Percentiles rank a stretch among this genome's conserved stretches.
Evolutionary conservation across 1,284 basidiomycete genomes (phyloP).

Genomic region (Ustilago trichophora): DNA sequence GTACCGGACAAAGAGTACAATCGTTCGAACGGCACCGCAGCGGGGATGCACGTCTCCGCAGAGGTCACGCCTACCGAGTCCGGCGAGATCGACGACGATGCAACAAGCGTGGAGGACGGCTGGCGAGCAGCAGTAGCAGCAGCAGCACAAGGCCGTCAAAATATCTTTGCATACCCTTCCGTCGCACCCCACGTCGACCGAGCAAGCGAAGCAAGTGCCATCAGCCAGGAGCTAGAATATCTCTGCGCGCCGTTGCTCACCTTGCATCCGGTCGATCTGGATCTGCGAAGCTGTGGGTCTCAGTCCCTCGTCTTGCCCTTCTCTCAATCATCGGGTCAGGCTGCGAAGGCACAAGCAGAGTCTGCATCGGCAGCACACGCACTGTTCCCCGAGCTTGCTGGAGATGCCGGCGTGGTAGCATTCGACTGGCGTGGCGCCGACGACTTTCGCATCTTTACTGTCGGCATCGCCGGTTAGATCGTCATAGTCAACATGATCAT

Average conservation of each 20-base stretch:
- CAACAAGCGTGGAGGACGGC: not conserved
- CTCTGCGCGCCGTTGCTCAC: conserved; percentile 41
- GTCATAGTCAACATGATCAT: not conserved
- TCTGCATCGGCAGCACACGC: conserved; percentile 6
- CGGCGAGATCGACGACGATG: not conserved
- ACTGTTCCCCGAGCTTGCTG: conserved; percentile 27
- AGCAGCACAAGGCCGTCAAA: not conserved
- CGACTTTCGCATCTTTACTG: conserved; percentile 47
- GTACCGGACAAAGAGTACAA: not conserved
- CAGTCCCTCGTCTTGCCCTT: conserved; percentile 23
- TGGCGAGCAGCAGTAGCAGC: no score
- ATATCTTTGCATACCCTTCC: conserved; percentile 10
- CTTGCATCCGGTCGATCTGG: conserved; percentile 25
- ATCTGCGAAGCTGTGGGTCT: conserved; percentile 15
- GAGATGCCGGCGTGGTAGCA: conserved; percentile 37
- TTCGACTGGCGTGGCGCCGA: conserved; percentile 53
- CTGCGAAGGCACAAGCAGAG: not conserved
- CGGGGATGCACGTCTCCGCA: not conserved
- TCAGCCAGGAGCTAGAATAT: conserved; percentile 44
- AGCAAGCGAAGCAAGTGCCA: not conserved
- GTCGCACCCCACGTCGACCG: not conserved
- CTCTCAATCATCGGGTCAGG: not conserved
- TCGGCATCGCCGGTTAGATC: conserved; percentile 41
- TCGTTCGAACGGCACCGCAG: conserved; percentile 3
- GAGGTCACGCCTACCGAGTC: not conserved